These are phyloP conservation scores for Polysphondylium violaceum DNA, from an alignment of 78 protist genomes.

Conservation along the genomic window DNA sequence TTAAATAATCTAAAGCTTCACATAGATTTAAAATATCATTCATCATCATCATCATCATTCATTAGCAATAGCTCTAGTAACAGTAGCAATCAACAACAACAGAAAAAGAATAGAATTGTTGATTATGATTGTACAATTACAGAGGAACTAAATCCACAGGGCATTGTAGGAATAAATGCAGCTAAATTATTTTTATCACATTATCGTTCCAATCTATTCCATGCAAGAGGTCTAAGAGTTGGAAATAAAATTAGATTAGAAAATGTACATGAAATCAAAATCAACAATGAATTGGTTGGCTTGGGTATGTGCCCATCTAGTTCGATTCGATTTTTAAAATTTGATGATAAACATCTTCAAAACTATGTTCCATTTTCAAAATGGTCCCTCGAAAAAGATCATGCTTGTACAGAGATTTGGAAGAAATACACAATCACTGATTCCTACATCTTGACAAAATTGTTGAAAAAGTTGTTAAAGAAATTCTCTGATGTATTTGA, in stretches of 20 bases:
- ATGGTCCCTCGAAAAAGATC: not conserved
- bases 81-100: not conserved
- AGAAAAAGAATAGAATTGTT: not conserved
- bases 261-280: constrained; percentile 49
- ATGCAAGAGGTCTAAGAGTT: constrained; percentile 50
- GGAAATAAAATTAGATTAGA: constrained; percentile 20
- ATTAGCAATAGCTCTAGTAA: not conserved
- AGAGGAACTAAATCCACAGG: constrained; percentile 2
- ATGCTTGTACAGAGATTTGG: constrained; percentile 10
- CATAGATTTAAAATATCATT: not conserved
- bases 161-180: constrained; percentile 6
- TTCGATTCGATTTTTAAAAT: constrained; percentile 25
- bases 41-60: not conserved
- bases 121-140: constrained; percentile 10
- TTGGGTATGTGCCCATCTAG: constrained; percentile 32
- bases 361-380: constrained; percentile 12
- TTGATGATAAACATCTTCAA: constrained; percentile 2
- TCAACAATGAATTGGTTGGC: constrained; percentile 5
- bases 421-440: constrained; percentile 35
- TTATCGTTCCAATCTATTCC: constrained; percentile 15
- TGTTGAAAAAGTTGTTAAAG: not conserved
- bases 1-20: not conserved
- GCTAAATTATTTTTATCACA: constrained; percentile 37
- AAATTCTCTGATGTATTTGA: constrained; percentile 18
- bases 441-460: constrained; percentile 1